phyloP scores from a whole-genome alignment of 2,329 filamentous ascomycete species.

The Aspergillus sp. region DNA sequence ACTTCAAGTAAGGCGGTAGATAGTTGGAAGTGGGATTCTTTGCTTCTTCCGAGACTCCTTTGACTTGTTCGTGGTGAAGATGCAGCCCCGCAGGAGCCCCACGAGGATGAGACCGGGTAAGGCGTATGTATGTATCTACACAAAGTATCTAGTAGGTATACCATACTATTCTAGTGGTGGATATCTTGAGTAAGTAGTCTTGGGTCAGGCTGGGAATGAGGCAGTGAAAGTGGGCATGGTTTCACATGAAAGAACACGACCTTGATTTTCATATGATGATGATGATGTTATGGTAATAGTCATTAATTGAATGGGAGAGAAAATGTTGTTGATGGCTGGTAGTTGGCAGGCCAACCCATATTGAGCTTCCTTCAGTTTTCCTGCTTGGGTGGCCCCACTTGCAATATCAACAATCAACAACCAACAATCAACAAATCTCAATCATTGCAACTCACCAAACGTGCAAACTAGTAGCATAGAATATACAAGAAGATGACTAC shows the following conservation, averaged over 20 bases:
- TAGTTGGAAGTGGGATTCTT: neutral
- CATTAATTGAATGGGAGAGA: too few relatives aligned
- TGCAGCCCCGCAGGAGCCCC: neutral
- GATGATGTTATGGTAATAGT: too few relatives aligned
- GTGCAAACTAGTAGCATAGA: neutral
- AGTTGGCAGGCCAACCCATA: neutral
- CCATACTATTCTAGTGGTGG: too few relatives aligned
- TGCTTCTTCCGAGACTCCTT: neutral
- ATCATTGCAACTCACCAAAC: too few relatives aligned
- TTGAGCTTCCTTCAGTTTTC: neutral
- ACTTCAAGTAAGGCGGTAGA: neutral
- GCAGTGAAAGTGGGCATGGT: too few relatives aligned
- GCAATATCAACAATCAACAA: neutral
- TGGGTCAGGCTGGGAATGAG: too few relatives aligned
- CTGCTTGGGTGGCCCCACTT: neutral
- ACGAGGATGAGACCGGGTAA: neutral
- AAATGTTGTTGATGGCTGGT: neutral
- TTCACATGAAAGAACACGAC: neutral
- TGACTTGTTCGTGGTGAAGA: neutral
- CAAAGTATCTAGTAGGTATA: too few relatives aligned
- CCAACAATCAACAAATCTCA: too few relatives aligned
- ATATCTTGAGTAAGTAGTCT: too few relatives aligned
- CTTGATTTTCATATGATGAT: neutral
- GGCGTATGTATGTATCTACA: neutral
- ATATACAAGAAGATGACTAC: neutral